These are phyloP conservation scores for Termitomyces sp. DNA, from an alignment of 768 basidiomycete species.

Conservation along the genomic window DNA sequence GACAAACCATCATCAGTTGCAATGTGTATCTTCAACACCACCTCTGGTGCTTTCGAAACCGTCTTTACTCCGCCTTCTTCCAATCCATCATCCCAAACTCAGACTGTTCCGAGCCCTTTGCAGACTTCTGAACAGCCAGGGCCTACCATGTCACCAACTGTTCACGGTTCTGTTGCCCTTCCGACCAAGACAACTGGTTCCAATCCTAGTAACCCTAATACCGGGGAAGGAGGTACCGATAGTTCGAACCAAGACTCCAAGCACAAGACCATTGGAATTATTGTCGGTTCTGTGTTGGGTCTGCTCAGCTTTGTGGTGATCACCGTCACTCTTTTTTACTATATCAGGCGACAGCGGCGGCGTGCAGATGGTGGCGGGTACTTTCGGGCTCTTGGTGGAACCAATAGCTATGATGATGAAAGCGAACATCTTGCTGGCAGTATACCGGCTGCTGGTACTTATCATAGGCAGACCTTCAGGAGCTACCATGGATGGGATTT, in stretches of 20 bases:
- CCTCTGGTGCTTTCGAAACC: constrained; percentile 38
- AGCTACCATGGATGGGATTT: constrained; percentile 13
- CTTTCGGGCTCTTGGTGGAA: constrained; percentile 29
- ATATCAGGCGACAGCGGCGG: constrained; percentile 33
- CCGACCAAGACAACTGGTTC: constrained; percentile 22
- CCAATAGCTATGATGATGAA: constrained; percentile 30
- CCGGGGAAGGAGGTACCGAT: constrained; percentile 4
- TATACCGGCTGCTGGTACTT: constrained; percentile 28
- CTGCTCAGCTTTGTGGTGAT: constrained; percentile 51
- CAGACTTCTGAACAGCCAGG: constrained; percentile 23
- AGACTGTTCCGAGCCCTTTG: constrained; percentile 31
- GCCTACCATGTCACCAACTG: not conserved
- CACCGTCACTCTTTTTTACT: constrained; percentile 39
- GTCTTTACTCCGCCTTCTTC: constrained; percentile 32
- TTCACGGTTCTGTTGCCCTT: constrained; percentile 3
- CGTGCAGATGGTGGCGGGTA: constrained; percentile 17
- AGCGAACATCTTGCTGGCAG: constrained; percentile 24
- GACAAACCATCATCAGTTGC: constrained; percentile 50
- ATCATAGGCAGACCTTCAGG: constrained; percentile 6
- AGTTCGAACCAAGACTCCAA: constrained; percentile 15
- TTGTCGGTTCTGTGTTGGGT: constrained; percentile 61
- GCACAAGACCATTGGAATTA: constrained; percentile 42
- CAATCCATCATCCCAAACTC: constrained; percentile 19
- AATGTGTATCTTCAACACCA: constrained; percentile 52
- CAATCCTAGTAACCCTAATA: constrained; percentile 15